Conservation (phyloP, 2,329 filamentous ascomycete genomes). For the Fusarium albosuccineum region DNA sequence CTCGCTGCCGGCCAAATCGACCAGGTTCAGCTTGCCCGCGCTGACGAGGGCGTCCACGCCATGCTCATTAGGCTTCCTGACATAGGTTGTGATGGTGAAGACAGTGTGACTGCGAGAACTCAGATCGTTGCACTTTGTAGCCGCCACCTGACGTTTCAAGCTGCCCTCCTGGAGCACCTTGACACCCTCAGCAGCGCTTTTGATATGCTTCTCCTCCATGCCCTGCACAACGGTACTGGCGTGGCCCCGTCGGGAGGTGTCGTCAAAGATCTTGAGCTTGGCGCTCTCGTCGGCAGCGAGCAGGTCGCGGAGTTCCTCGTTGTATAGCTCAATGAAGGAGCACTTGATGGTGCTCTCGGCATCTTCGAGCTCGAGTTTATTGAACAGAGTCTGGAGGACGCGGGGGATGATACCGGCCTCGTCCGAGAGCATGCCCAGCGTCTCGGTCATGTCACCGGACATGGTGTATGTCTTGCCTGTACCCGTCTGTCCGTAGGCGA, state of each 20-base stretch:
- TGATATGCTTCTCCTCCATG: constrained; percentile 97
- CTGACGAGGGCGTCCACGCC: constrained; percentile 92
- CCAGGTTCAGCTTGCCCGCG: constrained; percentile 93
- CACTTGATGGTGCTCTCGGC: constrained; percentile 93
- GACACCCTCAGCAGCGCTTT: constrained; percentile 86
- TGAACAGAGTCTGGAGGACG: constrained; percentile 87
- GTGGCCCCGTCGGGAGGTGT: constrained; percentile 87
- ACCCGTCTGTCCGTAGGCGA: constrained; percentile 97
- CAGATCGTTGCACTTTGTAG: constrained; percentile 99
- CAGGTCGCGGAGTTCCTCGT: constrained; percentile 94
- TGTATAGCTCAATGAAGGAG: constrained; percentile 98
- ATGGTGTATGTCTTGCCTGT: constrained; percentile 99
- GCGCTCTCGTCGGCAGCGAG: constrained; percentile 83
- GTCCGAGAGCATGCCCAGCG: constrained; percentile 86
- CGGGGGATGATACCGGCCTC: constrained; percentile 95
- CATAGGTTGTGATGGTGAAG: constrained; percentile 94
- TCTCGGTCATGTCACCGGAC: constrained; percentile 96
- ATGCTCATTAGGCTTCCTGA: constrained; percentile 83
- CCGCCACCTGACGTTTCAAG: constrained; percentile 95
- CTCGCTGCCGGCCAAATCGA: constrained; percentile 96
- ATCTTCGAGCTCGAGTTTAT: constrained; percentile 82
- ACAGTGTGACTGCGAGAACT: constrained; percentile 97
- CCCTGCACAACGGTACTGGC: constrained; percentile 91
- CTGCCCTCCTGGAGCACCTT: constrained; percentile 90
- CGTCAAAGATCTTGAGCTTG: constrained; percentile 97